Conservation (phyloP, 371 early-diverging fungal genomes). For the Rhizopus delemar region DNA sequence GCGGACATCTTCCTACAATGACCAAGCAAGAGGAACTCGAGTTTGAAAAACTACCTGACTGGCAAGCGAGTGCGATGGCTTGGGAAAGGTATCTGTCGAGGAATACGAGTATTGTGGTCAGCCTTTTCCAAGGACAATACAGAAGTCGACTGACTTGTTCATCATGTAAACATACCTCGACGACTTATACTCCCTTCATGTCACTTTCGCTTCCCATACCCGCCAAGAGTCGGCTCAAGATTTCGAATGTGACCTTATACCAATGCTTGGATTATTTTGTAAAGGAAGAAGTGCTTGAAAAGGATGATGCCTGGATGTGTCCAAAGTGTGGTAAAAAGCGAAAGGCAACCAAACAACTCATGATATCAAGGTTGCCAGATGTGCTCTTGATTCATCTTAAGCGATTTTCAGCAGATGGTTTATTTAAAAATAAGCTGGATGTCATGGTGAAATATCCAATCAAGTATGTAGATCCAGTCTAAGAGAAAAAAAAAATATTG, state of each 20-base stretch:
- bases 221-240: conserved; percentile 26
- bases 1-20: background rate
- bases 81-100: conserved; percentile 79
- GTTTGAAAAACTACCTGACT: conserved; percentile 49
- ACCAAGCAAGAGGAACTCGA: conserved; percentile 32
- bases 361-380: conserved; percentile 81
- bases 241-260: conserved; percentile 55
- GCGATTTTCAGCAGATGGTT: conserved; percentile 91
- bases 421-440: conserved; percentile 91
- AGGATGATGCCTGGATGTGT: conserved; percentile 90
- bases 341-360: conserved; percentile 74
- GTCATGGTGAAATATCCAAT: conserved; percentile 85
- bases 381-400: conserved; percentile 91
- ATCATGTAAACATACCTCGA: conserved; percentile 82
- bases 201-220: conserved; percentile 93
- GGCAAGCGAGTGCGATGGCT: conserved; percentile 63
- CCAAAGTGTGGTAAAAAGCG: conserved; percentile 80
- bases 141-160: conserved; percentile 79
- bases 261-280: conserved; percentile 88
- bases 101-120: conserved; percentile 91
- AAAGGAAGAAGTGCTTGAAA: conserved; percentile 82
- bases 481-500: background rate
- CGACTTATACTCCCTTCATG: conserved; percentile 91
- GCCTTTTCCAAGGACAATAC: conserved; percentile 88
- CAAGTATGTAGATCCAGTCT: conserved; percentile 26